A percentile compares a stretch with the other conserved stretches of the same genome.
phyloP scores from a whole-genome alignment of 2,329 filamentous ascomycete genomes.

The Dactylellina cionopaga region DNA sequence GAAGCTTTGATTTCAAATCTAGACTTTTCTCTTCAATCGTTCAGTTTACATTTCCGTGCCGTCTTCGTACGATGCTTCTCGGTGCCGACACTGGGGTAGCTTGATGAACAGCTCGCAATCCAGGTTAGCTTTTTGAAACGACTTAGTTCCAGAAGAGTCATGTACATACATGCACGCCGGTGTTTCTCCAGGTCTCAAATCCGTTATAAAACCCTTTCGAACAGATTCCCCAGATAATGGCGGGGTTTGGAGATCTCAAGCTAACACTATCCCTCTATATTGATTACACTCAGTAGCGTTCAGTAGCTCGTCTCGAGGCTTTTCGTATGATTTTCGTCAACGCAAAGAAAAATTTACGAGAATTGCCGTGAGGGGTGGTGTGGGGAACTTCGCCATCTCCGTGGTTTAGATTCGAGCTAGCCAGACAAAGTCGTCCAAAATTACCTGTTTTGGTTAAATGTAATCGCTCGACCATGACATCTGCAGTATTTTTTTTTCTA shows the following conservation, averaged over 20 bases:
- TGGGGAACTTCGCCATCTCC: constrained; percentile 44
- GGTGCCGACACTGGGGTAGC: constrained; percentile 4
- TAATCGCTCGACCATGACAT: too few species aligned
- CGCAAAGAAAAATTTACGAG: not conserved
- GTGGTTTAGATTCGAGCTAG: constrained; percentile 7
- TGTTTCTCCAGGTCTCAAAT: constrained; percentile 9
- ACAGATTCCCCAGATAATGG: constrained; percentile 15
- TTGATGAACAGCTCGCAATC: not conserved
- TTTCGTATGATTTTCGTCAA: not conserved
- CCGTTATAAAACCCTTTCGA: not conserved
- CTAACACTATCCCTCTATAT: not conserved
- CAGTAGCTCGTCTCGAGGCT: constrained; percentile 28
- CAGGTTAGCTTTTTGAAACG: not conserved
- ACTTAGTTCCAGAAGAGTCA: not conserved
- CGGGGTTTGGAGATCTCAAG: constrained; percentile 21
- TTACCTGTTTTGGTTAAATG: constrained; percentile 20
- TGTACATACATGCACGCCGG: not conserved
- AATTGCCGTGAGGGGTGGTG: constrained; percentile 23
- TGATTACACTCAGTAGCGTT: constrained; percentile 20
- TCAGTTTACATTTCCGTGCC: not conserved
- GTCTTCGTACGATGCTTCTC: not conserved
- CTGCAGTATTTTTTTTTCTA: not conserved
- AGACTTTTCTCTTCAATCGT: not conserved
- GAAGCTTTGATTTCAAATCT: constrained; percentile 39
- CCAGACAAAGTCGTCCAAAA: constrained; percentile 19